Evolutionary conservation across 176 grass and related monocot genomes (phyloP).

Genomic region (Carex parvula): DNA sequence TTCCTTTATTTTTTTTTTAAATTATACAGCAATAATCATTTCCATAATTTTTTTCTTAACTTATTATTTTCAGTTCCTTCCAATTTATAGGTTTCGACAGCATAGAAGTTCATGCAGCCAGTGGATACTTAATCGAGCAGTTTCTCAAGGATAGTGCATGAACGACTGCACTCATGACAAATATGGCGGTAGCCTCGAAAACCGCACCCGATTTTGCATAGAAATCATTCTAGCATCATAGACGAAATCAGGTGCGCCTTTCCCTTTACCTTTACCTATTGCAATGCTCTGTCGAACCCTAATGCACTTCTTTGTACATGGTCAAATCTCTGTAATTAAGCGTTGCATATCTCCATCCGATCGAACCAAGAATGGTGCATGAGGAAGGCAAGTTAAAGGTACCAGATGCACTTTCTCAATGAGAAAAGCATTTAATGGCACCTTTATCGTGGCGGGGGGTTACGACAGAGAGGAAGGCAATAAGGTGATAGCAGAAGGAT

Average conservation of each 20-base stretch:
- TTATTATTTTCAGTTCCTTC: neutral
- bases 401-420: slow-evolving; percentile 24
- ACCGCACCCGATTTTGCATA: slow-evolving; percentile 18
- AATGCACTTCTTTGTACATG: slow-evolving; percentile 17
- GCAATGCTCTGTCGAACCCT: slow-evolving; percentile 13
- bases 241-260: slow-evolving; percentile 20
- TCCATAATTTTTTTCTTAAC: neutral
- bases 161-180: slow-evolving; percentile 23
- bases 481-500: slow-evolving; percentile 29
- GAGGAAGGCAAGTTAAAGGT: neutral
- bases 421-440: slow-evolving; percentile 27
- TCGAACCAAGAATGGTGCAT: slow-evolving; percentile 20
- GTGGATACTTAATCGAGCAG: slow-evolving; percentile 31
- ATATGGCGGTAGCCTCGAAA: slow-evolving; percentile 25
- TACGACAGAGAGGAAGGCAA: slow-evolving; percentile 29
- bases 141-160: slow-evolving; percentile 32
- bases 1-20: neutral
- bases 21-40: too few species aligned
- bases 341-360: slow-evolving; percentile 7
- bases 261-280: slow-evolving; percentile 11
- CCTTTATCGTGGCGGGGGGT: slow-evolving; percentile 21
- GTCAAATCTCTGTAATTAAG: slow-evolving; percentile 14
- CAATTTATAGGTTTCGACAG: slow-evolving; percentile 20
- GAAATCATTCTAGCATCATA: slow-evolving; percentile 14
- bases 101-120: slow-evolving; percentile 25